Evolutionary conservation across 805 yeast species (phyloP).

Genomic region (Ogataea haglerorum): DNA sequence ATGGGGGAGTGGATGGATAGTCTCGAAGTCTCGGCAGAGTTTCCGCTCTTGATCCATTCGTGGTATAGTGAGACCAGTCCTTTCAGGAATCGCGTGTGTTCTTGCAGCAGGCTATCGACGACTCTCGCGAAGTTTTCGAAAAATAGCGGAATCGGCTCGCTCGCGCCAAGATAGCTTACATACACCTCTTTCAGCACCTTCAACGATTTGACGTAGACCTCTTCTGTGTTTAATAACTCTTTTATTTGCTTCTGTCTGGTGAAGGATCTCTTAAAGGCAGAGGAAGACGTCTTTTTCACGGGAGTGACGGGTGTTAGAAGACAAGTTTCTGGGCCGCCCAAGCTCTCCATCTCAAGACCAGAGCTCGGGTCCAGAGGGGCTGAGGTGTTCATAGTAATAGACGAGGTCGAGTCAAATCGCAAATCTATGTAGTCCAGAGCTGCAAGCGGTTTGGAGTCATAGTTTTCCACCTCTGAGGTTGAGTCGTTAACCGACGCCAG

Average conservation of each 20-base stretch:
- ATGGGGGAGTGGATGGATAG: slow-evolving; percentile 23
- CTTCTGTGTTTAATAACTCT: slow-evolving; percentile 50
- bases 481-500: slow-evolving; percentile 4
- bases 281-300: slow-evolving; percentile 10
- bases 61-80: slow-evolving; percentile 26
- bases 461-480: slow-evolving; percentile 2
- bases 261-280: slow-evolving; percentile 22
- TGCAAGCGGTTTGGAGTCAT: not conserved
- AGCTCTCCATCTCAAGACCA: slow-evolving; percentile 1
- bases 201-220: slow-evolving; percentile 43
- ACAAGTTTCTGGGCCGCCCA: slow-evolving; percentile 13
- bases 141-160: slow-evolving; percentile 35
- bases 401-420: slow-evolving; percentile 16
- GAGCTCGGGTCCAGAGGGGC: slow-evolving; percentile 1
- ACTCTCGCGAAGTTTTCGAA: slow-evolving; percentile 29
- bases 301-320: slow-evolving; percentile 12
- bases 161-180: slow-evolving; percentile 36
- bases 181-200: slow-evolving; percentile 42
- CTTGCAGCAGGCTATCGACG: slow-evolving; percentile 29
- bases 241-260: slow-evolving; percentile 32
- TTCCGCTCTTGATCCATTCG: slow-evolving; percentile 18
- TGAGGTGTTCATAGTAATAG: slow-evolving; percentile 8
- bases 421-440: slow-evolving; percentile 2
- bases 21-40: slow-evolving; percentile 15
- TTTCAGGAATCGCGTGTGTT: slow-evolving; percentile 32